Conservation (phyloP, 805 yeast genomes). For the Saccharomyces eubayanus region DNA sequence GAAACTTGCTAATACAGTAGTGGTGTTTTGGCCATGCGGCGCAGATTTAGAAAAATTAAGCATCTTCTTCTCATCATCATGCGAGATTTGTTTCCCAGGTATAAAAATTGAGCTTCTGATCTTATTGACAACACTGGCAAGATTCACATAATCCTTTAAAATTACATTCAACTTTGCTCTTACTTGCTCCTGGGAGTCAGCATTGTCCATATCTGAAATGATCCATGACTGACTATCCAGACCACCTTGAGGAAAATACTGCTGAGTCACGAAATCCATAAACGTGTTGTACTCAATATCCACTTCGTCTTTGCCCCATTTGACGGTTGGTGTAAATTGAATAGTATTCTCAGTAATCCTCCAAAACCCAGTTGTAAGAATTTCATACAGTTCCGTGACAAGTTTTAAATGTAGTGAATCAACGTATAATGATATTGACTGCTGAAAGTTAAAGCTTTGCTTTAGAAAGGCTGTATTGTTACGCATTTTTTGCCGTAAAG, state of each 20-base stretch:
- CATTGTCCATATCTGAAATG: conserved; percentile 16
- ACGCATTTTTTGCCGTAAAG: conserved; percentile 19
- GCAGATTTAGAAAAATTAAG: conserved; percentile 1
- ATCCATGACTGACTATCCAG: conserved; percentile 22
- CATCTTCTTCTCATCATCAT: background rate
- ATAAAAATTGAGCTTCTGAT: conserved; percentile 18
- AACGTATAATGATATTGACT: conserved; percentile 18
- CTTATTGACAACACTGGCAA: conserved; percentile 5
- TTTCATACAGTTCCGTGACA: conserved; percentile 11
- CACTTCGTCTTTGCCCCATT: conserved; percentile 8
- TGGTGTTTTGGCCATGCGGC: background rate
- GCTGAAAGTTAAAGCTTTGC: conserved; percentile 24
- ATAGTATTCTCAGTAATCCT: conserved; percentile 8
- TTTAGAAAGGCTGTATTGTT: conserved; percentile 8
- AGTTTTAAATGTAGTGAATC: conserved; percentile 23
- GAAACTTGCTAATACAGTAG: conserved; percentile 6
- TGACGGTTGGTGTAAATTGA: conserved; percentile 5
- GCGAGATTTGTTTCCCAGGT: conserved; percentile 4
- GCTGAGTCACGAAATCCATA: conserved; percentile 10
- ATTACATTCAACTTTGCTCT: conserved; percentile 11
- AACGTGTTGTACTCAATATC: conserved; percentile 16
- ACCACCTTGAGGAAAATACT: conserved; percentile 12
- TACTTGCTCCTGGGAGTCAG: conserved; percentile 17
- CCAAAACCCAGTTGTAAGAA: conserved; percentile 22
- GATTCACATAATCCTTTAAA: conserved; percentile 11